Percentiles rank a stretch among this genome's conserved stretches.
Evolutionary conservation across 306 rosid species (phyloP).

Genomic region (Dalbergia oliveri): DNA sequence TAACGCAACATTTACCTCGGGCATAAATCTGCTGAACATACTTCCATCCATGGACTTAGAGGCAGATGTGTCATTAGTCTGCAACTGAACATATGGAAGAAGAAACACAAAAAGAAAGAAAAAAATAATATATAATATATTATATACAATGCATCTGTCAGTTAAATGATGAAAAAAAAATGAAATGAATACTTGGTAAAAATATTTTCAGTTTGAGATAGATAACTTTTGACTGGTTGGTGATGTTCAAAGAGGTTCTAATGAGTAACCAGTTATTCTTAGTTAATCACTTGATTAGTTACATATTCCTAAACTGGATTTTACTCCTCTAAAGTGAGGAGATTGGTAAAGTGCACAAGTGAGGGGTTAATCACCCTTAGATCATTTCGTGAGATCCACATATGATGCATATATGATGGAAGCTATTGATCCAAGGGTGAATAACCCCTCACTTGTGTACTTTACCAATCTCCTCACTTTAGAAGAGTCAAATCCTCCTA

Average conservation of each 20-base stretch:
- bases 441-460: too few species aligned
- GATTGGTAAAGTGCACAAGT: too few species aligned
- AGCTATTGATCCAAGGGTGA: too few species aligned
- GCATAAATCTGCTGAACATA: constrained; percentile 58
- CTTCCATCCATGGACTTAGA: constrained; percentile 53
- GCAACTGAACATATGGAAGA: constrained; percentile 33
- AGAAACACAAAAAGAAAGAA: neutral
- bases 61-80: constrained; percentile 43
- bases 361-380: too few species aligned
- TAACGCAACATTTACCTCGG: constrained; percentile 54
- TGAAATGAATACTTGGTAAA: constrained; percentile 1
- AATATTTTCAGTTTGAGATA: neutral
- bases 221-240: neutral
- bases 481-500: neutral
- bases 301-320: neutral
- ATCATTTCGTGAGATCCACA: too few species aligned
- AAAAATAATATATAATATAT: constrained; percentile 5
- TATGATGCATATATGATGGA: too few species aligned
- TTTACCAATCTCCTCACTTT: too few species aligned
- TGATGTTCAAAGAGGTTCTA: neutral
- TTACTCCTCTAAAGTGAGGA: too few species aligned
- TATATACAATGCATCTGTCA: constrained; percentile 1
- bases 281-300: neutral
- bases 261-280: neutral
- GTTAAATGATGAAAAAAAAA: constrained; percentile 28